These are phyloP conservation scores for Prunella vulgaris DNA, from an alignment of 257 asterid species.

Conservation along the genomic window DNA sequence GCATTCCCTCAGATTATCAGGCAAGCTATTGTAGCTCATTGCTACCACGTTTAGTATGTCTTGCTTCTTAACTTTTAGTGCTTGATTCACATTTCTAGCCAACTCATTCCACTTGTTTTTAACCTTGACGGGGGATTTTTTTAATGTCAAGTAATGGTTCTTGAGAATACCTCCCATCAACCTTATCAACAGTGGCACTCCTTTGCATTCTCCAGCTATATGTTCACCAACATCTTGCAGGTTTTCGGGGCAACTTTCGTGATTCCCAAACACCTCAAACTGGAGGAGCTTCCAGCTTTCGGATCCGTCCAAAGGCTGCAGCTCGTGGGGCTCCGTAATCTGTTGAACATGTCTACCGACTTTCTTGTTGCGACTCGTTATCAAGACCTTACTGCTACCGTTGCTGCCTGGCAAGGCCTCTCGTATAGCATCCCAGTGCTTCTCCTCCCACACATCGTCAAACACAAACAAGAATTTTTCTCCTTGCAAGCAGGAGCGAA, in stretches of 20 bases:
- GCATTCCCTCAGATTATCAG: too few relatives aligned
- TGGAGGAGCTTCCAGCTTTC: neutral
- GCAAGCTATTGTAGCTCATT: too few relatives aligned
- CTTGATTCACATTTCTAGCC: too few relatives aligned
- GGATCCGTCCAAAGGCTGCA: neutral
- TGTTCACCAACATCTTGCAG: slow-evolving; percentile 17
- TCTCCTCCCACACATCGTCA: neutral
- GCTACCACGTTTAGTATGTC: too few relatives aligned
- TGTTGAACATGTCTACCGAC: slow-evolving; percentile 29
- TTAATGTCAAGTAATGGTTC: neutral
- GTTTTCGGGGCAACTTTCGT: neutral
- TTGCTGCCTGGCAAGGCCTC: slow-evolving; percentile 26
- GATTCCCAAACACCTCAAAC: neutral
- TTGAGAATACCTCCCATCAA: neutral
- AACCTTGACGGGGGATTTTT: too few relatives aligned
- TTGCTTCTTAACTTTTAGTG: too few relatives aligned
- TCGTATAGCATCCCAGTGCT: slow-evolving; percentile 1
- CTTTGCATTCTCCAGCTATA: neutral
- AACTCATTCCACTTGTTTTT: too few relatives aligned
- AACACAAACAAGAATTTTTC: slow-evolving; percentile 29
- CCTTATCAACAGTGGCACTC: neutral
- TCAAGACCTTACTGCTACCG: slow-evolving; percentile 27
- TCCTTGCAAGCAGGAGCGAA: neutral
- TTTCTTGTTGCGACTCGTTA: slow-evolving; percentile 35
- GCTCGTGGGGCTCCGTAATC: slow-evolving; percentile 16